Percentiles rank a stretch among this genome's conserved stretches.
Conservation (phyloP, 305 asterid genomes). For the Rubia occidens region DNA sequence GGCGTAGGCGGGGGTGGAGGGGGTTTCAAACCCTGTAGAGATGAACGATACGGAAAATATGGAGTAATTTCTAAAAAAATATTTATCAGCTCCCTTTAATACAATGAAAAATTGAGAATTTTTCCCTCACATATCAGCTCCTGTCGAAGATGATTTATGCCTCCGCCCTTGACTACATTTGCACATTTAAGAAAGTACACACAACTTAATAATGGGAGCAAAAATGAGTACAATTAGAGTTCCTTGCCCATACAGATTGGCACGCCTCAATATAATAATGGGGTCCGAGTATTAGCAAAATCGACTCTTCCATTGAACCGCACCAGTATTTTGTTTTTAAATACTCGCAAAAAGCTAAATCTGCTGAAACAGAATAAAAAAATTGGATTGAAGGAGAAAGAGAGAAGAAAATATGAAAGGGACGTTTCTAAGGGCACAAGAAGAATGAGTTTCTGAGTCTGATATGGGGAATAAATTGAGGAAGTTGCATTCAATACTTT, state of each 20-base stretch:
- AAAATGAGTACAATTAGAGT: background rate
- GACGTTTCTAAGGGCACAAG: slow-evolving; percentile 16
- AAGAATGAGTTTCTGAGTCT: slow-evolving; percentile 4
- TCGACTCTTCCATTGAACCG: slow-evolving; percentile 28
- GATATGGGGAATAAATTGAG: slow-evolving; percentile 5
- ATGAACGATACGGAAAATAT: too few species aligned
- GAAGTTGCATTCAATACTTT: slow-evolving; percentile 22
- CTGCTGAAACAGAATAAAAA: background rate
- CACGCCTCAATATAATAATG: slow-evolving; percentile 27
- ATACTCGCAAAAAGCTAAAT: background rate
- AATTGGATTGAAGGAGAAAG: background rate
- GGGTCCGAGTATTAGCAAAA: background rate
- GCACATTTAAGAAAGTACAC: background rate
- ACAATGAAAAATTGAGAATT: too few species aligned
- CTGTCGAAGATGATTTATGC: too few species aligned
- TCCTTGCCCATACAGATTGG: background rate
- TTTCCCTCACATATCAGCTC: too few species aligned
- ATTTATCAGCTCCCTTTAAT: too few species aligned
- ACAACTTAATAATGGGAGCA: background rate
- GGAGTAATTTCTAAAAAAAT: too few species aligned
- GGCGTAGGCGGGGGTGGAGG: too few species aligned
- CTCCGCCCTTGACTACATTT: too few species aligned
- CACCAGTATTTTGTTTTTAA: slow-evolving; percentile 27
- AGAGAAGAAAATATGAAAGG: slow-evolving; percentile 8
- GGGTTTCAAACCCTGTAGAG: too few species aligned